These are phyloP conservation scores for Domatiomyces globalis DNA, from an alignment of 2,329 filamentous ascomycete genomes.

Conservation along the genomic window DNA sequence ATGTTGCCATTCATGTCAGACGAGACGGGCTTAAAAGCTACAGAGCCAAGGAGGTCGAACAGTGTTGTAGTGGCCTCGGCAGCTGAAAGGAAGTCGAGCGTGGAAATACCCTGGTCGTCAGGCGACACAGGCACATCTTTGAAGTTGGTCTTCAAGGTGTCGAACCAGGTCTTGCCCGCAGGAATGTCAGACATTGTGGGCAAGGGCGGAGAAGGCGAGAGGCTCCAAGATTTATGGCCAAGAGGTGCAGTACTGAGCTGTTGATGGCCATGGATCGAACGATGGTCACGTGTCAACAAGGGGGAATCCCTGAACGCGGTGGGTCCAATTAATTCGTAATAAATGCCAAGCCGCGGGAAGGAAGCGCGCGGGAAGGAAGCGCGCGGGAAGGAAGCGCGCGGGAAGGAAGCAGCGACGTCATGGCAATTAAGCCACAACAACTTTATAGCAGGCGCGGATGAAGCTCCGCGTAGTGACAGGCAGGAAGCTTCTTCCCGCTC, in stretches of 20 bases:
- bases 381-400: too few species aligned
- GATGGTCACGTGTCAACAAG: too few species aligned
- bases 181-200: conserved; percentile 27
- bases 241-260: not conserved
- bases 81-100: conserved; percentile 79
- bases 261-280: not conserved
- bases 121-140: conserved; percentile 63
- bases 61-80: conserved; percentile 73
- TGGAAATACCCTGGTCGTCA: conserved; percentile 65
- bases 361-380: too few species aligned
- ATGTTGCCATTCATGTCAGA: conserved; percentile 82
- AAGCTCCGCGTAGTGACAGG: too few species aligned
- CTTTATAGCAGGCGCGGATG: too few species aligned
- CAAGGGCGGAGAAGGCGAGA: too few species aligned
- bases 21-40: conserved; percentile 83
- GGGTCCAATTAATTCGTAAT: too few species aligned
- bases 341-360: too few species aligned
- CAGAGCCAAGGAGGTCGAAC: conserved; percentile 54
- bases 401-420: too few species aligned
- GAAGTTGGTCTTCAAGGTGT: conserved; percentile 74
- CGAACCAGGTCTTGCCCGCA: conserved; percentile 64
- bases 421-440: too few species aligned
- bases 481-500: not conserved
- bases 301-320: too few species aligned
- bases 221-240: not conserved